Evolutionary conservation across 2,329 filamentous ascomycete species (phyloP).

Genomic region (Pseudocercospora musae): DNA sequence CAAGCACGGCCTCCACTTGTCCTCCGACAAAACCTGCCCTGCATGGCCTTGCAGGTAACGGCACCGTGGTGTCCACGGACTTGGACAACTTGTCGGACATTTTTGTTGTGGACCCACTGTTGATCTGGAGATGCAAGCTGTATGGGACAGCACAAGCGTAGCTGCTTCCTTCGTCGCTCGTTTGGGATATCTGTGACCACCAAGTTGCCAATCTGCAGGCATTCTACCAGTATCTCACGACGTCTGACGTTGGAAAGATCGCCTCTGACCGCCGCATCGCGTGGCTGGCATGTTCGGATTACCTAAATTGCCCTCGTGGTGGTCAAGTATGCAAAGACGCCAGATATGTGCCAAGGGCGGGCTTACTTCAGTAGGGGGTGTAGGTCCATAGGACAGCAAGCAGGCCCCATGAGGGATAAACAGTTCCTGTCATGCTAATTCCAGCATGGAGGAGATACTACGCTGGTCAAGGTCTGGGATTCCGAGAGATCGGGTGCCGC

Average conservation of each 20-base stretch:
- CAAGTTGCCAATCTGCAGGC: not conserved
- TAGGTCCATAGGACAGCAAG: not conserved
- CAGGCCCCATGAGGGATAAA: not conserved
- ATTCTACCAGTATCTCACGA: not conserved
- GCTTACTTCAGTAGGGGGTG: conserved; percentile 7
- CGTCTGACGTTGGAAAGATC: not conserved
- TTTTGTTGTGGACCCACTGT: not conserved
- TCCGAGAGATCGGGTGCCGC: too few relatives aligned
- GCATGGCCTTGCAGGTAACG: not conserved
- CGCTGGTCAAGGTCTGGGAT: too few relatives aligned
- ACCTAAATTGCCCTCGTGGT: conserved; percentile 3
- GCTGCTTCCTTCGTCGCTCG: not conserved
- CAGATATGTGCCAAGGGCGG: conserved; percentile 8
- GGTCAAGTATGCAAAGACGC: conserved; percentile 16
- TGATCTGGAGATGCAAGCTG: not conserved
- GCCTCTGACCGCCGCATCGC: not conserved
- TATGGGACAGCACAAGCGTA: not conserved
- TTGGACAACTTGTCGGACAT: not conserved
- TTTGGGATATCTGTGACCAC: not conserved
- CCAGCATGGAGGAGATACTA: not conserved
- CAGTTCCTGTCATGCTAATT: not conserved
- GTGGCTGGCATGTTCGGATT: not conserved
- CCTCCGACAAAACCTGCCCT: not conserved
- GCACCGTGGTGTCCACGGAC: not conserved
- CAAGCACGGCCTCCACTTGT: not conserved